phyloP scores from a whole-genome alignment of 306 rosid genomes.

The Prunus dulcis region DNA sequence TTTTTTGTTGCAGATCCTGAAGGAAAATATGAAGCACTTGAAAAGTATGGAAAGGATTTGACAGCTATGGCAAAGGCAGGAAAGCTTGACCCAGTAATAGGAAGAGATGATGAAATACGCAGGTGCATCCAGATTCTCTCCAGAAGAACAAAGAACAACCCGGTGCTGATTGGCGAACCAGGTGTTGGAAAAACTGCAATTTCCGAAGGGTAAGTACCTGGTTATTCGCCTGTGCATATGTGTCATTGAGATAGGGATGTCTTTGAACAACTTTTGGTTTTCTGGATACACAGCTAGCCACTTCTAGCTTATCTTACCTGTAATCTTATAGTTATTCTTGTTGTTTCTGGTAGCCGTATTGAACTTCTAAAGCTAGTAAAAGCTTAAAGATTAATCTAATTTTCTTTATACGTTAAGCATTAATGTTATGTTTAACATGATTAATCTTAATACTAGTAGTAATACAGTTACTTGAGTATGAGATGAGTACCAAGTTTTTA shows the following conservation, averaged over 20 bases:
- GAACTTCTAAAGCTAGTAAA: too few species aligned
- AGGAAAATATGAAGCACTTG: constrained; percentile 94
- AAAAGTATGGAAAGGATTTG: constrained; percentile 95
- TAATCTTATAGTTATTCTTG: neutral
- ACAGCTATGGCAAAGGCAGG: constrained; percentile 94
- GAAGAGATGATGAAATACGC: constrained; percentile 98
- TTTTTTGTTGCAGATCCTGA: constrained; percentile 75
- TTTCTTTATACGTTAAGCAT: too few species aligned
- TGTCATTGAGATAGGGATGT: neutral
- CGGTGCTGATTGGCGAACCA: constrained; percentile 98
- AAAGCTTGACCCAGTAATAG: constrained; percentile 97
- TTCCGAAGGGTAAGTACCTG: constrained; percentile 83
- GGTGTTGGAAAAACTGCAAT: constrained; percentile 99
- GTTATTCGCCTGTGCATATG: neutral
- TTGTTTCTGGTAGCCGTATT: too few species aligned
- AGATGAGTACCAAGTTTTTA: too few species aligned
- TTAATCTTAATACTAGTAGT: too few species aligned
- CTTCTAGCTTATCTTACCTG: neutral
- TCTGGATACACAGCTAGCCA: neutral
- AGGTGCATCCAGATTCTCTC: constrained; percentile 99
- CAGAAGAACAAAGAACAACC: constrained; percentile 97
- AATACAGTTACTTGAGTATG: too few species aligned
- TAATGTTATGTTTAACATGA: too few species aligned
- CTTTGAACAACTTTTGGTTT: neutral
- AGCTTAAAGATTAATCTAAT: too few species aligned